These are phyloP conservation scores for Phytophthora fragariae DNA, from an alignment of 352 stramenopile species.

Conservation along the genomic window DNA sequence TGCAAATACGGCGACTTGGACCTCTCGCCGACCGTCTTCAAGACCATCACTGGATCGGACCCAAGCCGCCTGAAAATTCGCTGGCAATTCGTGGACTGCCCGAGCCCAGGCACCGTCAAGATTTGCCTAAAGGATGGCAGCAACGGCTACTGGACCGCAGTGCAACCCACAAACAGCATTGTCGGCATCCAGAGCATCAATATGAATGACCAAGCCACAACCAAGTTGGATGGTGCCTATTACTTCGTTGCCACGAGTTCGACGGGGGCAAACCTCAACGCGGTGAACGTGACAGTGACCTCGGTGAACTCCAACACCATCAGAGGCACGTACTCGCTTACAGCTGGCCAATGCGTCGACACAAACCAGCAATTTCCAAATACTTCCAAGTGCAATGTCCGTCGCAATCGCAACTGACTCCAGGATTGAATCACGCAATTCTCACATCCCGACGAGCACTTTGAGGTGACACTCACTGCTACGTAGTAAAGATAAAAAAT, in stretches of 20 bases:
- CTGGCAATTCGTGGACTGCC: conserved; percentile 59
- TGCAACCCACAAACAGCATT: conserved; percentile 51
- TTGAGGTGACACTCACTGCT: not conserved
- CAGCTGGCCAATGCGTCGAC: conserved; percentile 40
- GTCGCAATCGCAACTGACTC: conserved; percentile 15
- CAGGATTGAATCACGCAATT: not conserved
- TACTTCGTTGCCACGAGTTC: conserved; percentile 48
- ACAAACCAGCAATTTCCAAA: conserved; percentile 41
- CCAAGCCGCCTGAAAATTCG: conserved; percentile 38
- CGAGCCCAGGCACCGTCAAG: conserved; percentile 37
- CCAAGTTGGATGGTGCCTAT: conserved; percentile 43
- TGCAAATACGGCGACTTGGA: conserved; percentile 51
- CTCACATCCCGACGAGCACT: too few relatives aligned
- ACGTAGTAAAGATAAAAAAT: too few relatives aligned
- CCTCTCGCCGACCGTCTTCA: conserved; percentile 43
- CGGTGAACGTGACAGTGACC: conserved; percentile 40
- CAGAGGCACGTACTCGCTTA: conserved; percentile 34
- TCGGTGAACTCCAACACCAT: conserved; percentile 42
- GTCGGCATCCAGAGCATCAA: conserved; percentile 47
- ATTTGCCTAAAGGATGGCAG: conserved; percentile 52
- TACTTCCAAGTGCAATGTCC: conserved; percentile 16
- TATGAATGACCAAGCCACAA: conserved; percentile 37
- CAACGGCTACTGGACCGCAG: conserved; percentile 45
- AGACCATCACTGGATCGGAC: conserved; percentile 36
- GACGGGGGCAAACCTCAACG: conserved; percentile 20